Evolutionary conservation across 805 yeast genomes (phyloP).

Genomic region (Metschnikowia peoriensis): DNA sequence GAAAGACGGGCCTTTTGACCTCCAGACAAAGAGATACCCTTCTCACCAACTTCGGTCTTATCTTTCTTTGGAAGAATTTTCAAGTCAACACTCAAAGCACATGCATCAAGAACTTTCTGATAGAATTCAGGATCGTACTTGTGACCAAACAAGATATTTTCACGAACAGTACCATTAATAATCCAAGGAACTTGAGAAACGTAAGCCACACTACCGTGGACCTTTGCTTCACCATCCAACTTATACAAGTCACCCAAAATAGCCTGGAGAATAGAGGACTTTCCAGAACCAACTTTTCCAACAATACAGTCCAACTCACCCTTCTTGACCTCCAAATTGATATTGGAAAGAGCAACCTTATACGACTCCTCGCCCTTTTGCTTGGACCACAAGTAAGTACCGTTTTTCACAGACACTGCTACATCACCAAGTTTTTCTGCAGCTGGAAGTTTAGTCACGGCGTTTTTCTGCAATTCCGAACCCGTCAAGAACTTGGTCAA

Average conservation of each 20-base stretch:
- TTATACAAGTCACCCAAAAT: constrained; percentile 80
- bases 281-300: constrained; percentile 90
- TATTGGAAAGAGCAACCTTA: constrained; percentile 63
- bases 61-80: constrained; percentile 85
- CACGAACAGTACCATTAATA: constrained; percentile 89
- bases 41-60: constrained; percentile 91
- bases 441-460: constrained; percentile 53
- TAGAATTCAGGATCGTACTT: constrained; percentile 80
- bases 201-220: constrained; percentile 81
- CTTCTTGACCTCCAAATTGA: constrained; percentile 62
- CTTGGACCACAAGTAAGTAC: constrained; percentile 78
- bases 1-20: constrained; percentile 97
- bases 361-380: constrained; percentile 53
- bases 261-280: constrained; percentile 77
- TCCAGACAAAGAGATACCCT: constrained; percentile 94
- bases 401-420: constrained; percentile 59
- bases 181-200: constrained; percentile 97
- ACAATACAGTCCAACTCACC: constrained; percentile 84
- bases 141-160: constrained; percentile 89
- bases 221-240: constrained; percentile 65
- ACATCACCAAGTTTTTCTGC: constrained; percentile 61
- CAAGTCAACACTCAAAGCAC: constrained; percentile 81
- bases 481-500: constrained; percentile 68
- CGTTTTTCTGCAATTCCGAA: constrained; percentile 80
- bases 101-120: constrained; percentile 75